These are phyloP conservation scores for Metschnikowia similis DNA, from an alignment of 805 yeast genomes.

Conservation along the genomic window DNA sequence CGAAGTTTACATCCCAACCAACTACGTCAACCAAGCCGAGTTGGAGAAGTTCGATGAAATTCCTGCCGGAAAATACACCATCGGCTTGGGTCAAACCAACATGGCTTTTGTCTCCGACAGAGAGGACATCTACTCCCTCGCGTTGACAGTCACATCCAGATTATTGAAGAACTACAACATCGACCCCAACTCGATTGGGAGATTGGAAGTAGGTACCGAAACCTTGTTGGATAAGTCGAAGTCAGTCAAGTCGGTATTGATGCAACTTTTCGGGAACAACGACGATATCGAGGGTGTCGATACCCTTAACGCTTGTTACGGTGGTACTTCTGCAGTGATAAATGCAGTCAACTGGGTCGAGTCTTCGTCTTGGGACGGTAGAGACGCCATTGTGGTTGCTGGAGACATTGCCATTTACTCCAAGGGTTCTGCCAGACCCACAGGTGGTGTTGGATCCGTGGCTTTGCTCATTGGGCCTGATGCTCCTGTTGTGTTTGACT, in stretches of 20 bases:
- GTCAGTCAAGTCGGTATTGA: slow-evolving; percentile 91
- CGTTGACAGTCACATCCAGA: slow-evolving; percentile 80
- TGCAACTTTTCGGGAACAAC: slow-evolving; percentile 89
- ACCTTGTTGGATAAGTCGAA: slow-evolving; percentile 95
- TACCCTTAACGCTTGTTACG: slow-evolving; percentile 95
- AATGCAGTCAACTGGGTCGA: slow-evolving; percentile 95
- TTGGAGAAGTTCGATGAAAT: slow-evolving; percentile 82
- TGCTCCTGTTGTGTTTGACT: slow-evolving; percentile 92
- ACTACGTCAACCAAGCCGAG: slow-evolving; percentile 80
- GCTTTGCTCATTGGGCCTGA: slow-evolving; percentile 95
- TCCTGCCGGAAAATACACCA: slow-evolving; percentile 93
- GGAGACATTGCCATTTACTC: slow-evolving; percentile 98
- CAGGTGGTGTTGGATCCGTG: slow-evolving; percentile 98
- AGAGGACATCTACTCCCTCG: slow-evolving; percentile 92
- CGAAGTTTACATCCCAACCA: slow-evolving; percentile 85
- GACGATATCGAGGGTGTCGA: slow-evolving; percentile 93
- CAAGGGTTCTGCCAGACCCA: slow-evolving; percentile 97
- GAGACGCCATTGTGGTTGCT: slow-evolving; percentile 93
- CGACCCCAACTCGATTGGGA: slow-evolving; percentile 78
- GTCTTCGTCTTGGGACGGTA: slow-evolving; percentile 95
- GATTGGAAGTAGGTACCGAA: slow-evolving; percentile 98
- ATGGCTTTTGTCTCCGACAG: slow-evolving; percentile 97
- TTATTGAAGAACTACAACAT: slow-evolving; percentile 77
- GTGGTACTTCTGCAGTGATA: slow-evolving; percentile 94
- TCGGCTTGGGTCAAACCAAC: slow-evolving; percentile 97